Percentiles rank a stretch among this genome's conserved stretches.
Evolutionary conservation across 805 yeast species (phyloP).

Genomic region (Candida insectorum): DNA sequence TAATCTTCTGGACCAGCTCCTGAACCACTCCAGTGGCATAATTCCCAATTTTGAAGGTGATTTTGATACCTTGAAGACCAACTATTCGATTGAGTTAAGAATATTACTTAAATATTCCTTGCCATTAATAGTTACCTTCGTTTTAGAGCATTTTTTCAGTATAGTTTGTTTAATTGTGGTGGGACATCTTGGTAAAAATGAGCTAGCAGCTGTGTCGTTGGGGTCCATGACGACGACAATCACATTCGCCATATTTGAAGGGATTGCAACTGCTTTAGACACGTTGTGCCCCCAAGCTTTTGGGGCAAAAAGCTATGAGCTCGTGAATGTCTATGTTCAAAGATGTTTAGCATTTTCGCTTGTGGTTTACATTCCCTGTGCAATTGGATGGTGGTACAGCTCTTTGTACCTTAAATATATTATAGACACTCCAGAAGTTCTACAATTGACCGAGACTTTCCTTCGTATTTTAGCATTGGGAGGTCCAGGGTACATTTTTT

Average conservation of each 20-base stretch:
- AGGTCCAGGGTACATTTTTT: conserved; percentile 42
- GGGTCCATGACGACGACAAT: conserved; percentile 44
- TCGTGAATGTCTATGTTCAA: conserved; percentile 37
- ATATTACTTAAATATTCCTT: conserved; percentile 30
- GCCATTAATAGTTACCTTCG: conserved; percentile 40
- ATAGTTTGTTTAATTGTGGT: conserved; percentile 42
- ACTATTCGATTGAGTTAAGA: conserved; percentile 21
- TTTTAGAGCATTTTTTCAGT: conserved; percentile 42
- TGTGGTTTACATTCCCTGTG: conserved; percentile 37
- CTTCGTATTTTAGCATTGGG: conserved; percentile 34
- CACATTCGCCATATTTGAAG: conserved; percentile 43
- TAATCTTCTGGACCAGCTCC: conserved; percentile 9
- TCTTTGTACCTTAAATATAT: conserved; percentile 23
- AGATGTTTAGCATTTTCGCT: conserved; percentile 33
- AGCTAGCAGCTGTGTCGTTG: conserved; percentile 44
- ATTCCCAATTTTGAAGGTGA: conserved; percentile 14
- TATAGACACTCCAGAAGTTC: conserved; percentile 31
- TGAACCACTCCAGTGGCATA: conserved; percentile 9
- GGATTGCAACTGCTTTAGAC: conserved; percentile 44
- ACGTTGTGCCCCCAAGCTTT: conserved; percentile 45
- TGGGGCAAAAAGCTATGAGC: conserved; percentile 39
- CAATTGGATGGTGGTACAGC: conserved; percentile 39
- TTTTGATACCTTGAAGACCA: conserved; percentile 28
- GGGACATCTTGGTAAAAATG: conserved; percentile 43
- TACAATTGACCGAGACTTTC: conserved; percentile 30